Evolutionary conservation across 2,329 filamentous ascomycete genomes (phyloP).

Genomic region (Cryphonectria parasitica): DNA sequence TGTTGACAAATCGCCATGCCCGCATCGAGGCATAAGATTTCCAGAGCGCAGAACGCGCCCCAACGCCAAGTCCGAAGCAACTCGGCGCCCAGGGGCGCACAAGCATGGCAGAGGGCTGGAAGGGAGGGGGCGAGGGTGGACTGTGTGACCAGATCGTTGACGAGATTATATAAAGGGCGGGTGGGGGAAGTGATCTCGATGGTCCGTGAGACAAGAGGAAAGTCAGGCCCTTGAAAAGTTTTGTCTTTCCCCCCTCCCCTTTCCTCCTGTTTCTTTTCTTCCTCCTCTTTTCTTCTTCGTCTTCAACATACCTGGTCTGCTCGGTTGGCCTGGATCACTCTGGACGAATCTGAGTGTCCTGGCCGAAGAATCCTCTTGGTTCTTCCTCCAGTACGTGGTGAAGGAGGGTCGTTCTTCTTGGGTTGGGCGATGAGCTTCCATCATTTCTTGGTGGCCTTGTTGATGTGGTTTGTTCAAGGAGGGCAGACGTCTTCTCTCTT

Average conservation of each 20-base stretch:
- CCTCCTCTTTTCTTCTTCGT: neutral
- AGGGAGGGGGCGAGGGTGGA: neutral
- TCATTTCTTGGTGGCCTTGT: neutral
- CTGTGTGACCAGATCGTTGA: neutral
- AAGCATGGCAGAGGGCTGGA: neutral
- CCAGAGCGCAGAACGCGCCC: constrained; percentile 13
- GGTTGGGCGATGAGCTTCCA: neutral
- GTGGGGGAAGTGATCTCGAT: constrained; percentile 13
- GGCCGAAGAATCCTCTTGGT: constrained; percentile 42
- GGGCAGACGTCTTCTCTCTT: neutral
- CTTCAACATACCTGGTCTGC: constrained; percentile 34
- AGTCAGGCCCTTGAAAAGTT: neutral
- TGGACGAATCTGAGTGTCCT: constrained; percentile 43
- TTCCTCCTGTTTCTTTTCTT: neutral
- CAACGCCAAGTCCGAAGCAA: constrained; percentile 12
- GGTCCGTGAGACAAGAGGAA: constrained; percentile 6
- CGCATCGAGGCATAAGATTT: constrained; percentile 24
- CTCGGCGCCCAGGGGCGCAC: neutral
- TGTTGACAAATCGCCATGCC: constrained; percentile 29
- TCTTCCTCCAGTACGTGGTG: constrained; percentile 50
- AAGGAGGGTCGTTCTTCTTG: constrained; percentile 48
- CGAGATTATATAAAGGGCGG: neutral
- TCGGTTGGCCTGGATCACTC: constrained; percentile 34
- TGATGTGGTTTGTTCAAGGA: neutral
- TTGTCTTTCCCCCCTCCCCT: neutral